These are phyloP conservation scores for Peronospora destructor DNA, from an alignment of 352 stramenopile genomes.

Conservation along the genomic window DNA sequence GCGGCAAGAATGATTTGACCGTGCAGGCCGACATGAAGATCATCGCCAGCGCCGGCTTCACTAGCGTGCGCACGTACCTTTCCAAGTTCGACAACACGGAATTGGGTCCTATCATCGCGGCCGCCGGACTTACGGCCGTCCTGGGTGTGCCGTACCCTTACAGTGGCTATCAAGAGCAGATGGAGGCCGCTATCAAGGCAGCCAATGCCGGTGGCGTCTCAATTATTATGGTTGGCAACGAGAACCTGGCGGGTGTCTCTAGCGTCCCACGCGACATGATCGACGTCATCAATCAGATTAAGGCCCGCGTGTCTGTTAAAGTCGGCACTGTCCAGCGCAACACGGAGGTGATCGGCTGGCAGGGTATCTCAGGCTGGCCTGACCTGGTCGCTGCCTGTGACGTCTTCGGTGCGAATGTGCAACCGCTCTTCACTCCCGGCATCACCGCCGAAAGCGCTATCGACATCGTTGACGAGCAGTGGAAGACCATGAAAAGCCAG, in stretches of 20 bases:
- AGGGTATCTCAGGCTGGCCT: slow-evolving; percentile 8
- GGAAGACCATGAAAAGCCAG: slow-evolving; percentile 20
- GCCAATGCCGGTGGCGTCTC: no score
- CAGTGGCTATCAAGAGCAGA: no score
- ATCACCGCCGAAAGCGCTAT: slow-evolving; percentile 28
- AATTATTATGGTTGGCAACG: slow-evolving; percentile 55
- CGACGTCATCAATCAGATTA: slow-evolving; percentile 35
- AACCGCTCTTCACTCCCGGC: slow-evolving; percentile 24
- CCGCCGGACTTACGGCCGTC: no score
- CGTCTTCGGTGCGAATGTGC: slow-evolving; percentile 49
- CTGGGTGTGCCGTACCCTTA: no score
- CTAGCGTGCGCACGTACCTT: no score
- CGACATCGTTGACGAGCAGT: slow-evolving; percentile 34
- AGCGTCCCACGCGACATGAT: slow-evolving; percentile 31
- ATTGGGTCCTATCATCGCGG: no score
- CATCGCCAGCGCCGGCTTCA: no score
- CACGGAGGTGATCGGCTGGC: slow-evolving; percentile 40
- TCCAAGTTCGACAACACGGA: no score
- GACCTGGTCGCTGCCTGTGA: slow-evolving; percentile 10
- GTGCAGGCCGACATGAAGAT: no score
- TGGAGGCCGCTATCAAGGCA: no score
- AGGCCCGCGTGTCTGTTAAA: slow-evolving; percentile 42
- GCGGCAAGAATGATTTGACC: no score
- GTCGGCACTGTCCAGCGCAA: slow-evolving; percentile 63
- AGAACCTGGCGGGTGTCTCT: slow-evolving; percentile 35